These are phyloP conservation scores for Hansfordia pulvinata DNA, from an alignment of 2,329 filamentous ascomycete species.

Conservation along the genomic window DNA sequence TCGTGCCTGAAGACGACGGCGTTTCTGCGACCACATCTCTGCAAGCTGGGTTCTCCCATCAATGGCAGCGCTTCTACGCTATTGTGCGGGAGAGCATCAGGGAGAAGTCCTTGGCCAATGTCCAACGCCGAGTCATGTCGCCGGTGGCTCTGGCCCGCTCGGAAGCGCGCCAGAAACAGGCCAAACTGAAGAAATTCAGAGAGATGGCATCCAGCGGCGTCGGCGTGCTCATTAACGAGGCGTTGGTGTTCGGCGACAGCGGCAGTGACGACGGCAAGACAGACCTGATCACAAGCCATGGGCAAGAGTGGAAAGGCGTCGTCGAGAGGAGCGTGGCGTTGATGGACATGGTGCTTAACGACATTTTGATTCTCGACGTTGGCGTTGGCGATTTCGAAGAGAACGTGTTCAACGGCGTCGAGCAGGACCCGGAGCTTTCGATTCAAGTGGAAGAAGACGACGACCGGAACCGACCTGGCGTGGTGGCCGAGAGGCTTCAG, in stretches of 20 bases:
- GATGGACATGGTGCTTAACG: conserved; percentile 73
- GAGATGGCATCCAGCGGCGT: conserved; percentile 76
- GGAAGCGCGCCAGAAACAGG: conserved; percentile 64
- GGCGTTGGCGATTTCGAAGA: conserved; percentile 52
- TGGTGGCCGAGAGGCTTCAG: conserved; percentile 54
- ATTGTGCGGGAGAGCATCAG: conserved; percentile 64
- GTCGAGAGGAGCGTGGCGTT: conserved; percentile 70
- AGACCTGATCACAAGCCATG: conserved; percentile 26
- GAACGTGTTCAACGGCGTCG: conserved; percentile 47
- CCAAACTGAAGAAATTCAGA: conserved; percentile 55
- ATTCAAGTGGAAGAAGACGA: conserved; percentile 34
- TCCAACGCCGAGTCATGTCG: conserved; percentile 60
- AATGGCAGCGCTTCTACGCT: conserved; percentile 62
- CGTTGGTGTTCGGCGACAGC: conserved; percentile 52
- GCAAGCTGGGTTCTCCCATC: too few relatives aligned
- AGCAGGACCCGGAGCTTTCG: conserved; percentile 45
- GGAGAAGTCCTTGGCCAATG: conserved; percentile 56
- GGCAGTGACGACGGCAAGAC: conserved; percentile 40
- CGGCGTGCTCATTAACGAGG: conserved; percentile 79
- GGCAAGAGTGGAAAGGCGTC: conserved; percentile 50
- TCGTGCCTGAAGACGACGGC: conserved; percentile 11
- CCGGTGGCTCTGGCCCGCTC: conserved; percentile 64
- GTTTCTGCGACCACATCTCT: conserved; percentile 23
- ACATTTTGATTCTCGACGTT: conserved; percentile 51
- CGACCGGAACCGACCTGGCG: conserved; percentile 33